Evolutionary conservation across 768 basidiomycete genomes (phyloP), one percentile per base, ranked within the genome.

Genomic region (Suillus tomentosus): DNA sequence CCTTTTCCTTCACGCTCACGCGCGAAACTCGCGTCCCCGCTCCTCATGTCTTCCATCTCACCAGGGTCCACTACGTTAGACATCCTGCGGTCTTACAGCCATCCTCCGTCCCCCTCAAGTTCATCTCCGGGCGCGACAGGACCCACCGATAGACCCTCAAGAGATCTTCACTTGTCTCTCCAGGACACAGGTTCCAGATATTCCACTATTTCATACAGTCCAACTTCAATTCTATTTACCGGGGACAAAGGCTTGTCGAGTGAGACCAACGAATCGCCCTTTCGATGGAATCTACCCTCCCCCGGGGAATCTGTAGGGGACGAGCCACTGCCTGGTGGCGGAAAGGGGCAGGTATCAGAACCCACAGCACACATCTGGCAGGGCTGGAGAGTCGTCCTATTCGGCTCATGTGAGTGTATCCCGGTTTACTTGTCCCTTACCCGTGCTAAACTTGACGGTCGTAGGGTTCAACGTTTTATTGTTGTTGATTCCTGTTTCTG

Each of bases 381-480:
- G 51, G 88, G 88, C 19, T 87, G 88, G 85, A 81, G 73, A 65
- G 66, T 80, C 34, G 79, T 87, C 47, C 63, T 88, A 55, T 76
- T 82, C 61, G 82, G 82, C 59, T 88, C 88, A 55, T 89, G 87
- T 88, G 67, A 65, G 86, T 72, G 24, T 27, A 19, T 67, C 27
- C 22, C 17, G 22, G 6, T 19, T 1, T 36, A 19, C 37, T 36
- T 45, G 11, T 31, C 2, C 24, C 24, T 19, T 3, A 27, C 56
- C 22, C 10, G 19, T 51, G 17, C 60, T 62, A 62, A 55, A 58
- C 24, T 53, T 57, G n/a, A 62, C 37, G 43, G 17, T 22, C 59
- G 10, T 61, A 92, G 90, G 90, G 89, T 72, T 93, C 45, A 92
- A 93, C 67, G 36, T 90, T 62, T 77, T 91, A 34, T 76, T 92